Percentiles rank a stretch among this genome's conserved stretches.
Conservation (phyloP, 2,329 filamentous ascomycete species). For the Sporothrix inflata region DNA sequence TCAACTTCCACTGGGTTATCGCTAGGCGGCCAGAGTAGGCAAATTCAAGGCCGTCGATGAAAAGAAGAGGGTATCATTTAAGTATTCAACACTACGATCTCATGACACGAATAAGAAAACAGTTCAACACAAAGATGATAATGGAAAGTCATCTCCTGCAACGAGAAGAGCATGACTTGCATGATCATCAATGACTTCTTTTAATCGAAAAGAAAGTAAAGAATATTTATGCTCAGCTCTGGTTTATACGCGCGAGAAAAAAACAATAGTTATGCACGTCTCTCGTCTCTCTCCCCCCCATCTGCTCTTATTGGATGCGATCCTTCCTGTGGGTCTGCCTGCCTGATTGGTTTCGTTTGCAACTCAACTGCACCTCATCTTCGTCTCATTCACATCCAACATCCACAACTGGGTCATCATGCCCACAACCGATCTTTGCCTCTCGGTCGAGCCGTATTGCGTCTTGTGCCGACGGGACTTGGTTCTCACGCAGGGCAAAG, state of each 20-base stretch:
- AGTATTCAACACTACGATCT: neutral
- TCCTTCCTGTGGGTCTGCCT: too few relatives aligned
- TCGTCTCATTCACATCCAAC: neutral
- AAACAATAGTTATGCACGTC: too few relatives aligned
- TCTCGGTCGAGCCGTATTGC: neutral
- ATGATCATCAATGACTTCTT: neutral
- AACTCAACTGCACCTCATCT: neutral
- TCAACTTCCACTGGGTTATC: constrained; percentile 48
- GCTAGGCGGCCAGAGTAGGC: constrained; percentile 38
- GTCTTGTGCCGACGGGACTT: neutral
- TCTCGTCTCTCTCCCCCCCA: too few relatives aligned
- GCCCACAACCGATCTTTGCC: neutral
- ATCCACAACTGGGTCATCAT: neutral
- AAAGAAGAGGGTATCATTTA: too few relatives aligned
- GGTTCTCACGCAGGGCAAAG: neutral
- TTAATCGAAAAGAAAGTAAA: neutral
- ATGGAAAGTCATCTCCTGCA: too few relatives aligned
- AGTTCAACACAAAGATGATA: neutral
- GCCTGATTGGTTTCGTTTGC: neutral
- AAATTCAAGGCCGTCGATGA: too few relatives aligned
- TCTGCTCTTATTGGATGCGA: too few relatives aligned
- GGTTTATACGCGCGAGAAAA: too few relatives aligned
- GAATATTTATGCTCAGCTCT: neutral
- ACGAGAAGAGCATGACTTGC: too few relatives aligned
- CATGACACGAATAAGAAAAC: neutral